Evolutionary conservation across 805 yeast genomes (phyloP), one percentile per base, ranked within the genome.

Genomic region (Lachancea lanzarotensis): DNA sequence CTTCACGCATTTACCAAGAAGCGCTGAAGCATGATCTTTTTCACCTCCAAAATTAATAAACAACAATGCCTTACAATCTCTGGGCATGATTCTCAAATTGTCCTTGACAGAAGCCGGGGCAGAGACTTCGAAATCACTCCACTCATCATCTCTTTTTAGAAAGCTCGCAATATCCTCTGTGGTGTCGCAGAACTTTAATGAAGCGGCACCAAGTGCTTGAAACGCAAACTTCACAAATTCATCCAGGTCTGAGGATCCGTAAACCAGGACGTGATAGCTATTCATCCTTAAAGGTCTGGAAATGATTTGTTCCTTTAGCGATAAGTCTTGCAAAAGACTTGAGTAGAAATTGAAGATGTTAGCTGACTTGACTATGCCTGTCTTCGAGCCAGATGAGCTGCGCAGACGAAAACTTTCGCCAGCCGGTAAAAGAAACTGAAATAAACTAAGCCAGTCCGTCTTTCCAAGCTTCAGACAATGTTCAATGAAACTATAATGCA

Each of bases 391-490:
- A 2, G 42, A 20, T 18, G 43, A 48, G 13, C 32, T 19, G 26
- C 57, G 56, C 52, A 80, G 54, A 13, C 68, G 52, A 29, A 63
- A 62, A 37, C 89, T 80, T 30, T 74, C 76, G 0, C 96, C 96
- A 0, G 93, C 78, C 1, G 95, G 84, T 15, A 88, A 65, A 2
- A 83, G 55, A 58, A 79, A 88, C 2, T 72, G 66, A 2, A 61
- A 62, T 76, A 91, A 76, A 4, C 48, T 33, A 3, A 47, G 44
- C 3, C 26, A 22, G 8, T 35, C 33, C 3, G 62, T 16, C 39
- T 41, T 42, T 3, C 50, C 42, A 6, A 35, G 35, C 4, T 56
- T 51, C 2, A 76, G 53, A 45, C 82, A 72, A 46, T 81, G 82
- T 5, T 61, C 57, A 2, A 87, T 66, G 51, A 75, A 88, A 8